Evolutionary conservation across 768 basidiomycete genomes (phyloP), one percentile per base, ranked within the genome.

Genomic region (Dendrothele bispora): DNA sequence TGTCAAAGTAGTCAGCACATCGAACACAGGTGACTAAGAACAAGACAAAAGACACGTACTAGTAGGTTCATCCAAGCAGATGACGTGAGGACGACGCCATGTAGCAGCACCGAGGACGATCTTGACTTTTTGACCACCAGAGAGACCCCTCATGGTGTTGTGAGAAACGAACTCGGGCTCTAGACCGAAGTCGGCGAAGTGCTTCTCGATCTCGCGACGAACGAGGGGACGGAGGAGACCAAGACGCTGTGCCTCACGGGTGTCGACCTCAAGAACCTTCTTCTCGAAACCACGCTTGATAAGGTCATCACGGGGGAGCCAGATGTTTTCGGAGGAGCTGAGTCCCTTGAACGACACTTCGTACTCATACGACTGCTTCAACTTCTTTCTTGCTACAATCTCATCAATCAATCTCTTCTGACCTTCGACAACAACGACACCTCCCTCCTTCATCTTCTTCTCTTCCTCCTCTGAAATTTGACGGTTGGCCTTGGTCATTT

Each of bases 311-410:
- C 95, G 92, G 29, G 95, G 81, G 50, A 98, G 54, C 95, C 95
- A 98, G 70, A 95, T 81, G 83, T 98, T 98, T 84, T 98, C 95
- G 22, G 95, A 94, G 44, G 97, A 98, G 53, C 85, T 88, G 61
- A 98, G 76, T 48, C 75, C 83, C 80, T 97, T 97, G 85, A 98
- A 90, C 51, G 94, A 91, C 18, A 95, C 85, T 73, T 97, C 95
- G 64, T 98, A 98, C 78, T 98, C 95, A 73, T 97, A 98, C 15
- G 92, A 95, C 76, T 98, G 95, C 84, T 98, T 98, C 73, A 97
- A 82, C 79, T 98, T 98, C 88, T 95, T 97, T 67, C 95, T 87
- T 48, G 77, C 55, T 56, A 83, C 62, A 62, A 98, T 86, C 80
- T 98, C 95, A 45, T 98, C 95, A 60, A 98, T 98, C 62, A 83